phyloP scores from a whole-genome alignment of 2,329 filamentous ascomycete genomes.

The Intubia oerlemansii region DNA sequence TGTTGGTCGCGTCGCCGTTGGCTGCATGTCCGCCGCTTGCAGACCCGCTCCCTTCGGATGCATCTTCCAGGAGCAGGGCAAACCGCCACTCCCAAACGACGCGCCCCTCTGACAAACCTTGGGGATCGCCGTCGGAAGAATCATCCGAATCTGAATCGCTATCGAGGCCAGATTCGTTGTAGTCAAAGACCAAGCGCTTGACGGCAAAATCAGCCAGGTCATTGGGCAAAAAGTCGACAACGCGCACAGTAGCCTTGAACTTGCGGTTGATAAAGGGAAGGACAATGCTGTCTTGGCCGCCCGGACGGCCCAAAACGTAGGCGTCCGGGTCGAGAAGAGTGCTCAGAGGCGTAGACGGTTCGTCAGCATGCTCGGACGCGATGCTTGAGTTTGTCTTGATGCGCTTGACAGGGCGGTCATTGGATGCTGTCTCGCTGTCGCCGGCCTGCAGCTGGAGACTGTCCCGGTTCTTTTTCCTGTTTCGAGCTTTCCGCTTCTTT shows the following conservation, averaged over 20 bases:
- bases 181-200: constrained; percentile 22
- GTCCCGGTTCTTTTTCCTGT: too few species aligned
- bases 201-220: constrained; percentile 49
- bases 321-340: constrained; percentile 18
- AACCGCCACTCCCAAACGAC: constrained; percentile 94
- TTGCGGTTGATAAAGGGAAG: constrained; percentile 57
- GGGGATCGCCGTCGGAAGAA: constrained; percentile 1
- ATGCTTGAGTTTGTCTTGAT: constrained; percentile 10
- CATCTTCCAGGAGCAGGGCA: constrained; percentile 56
- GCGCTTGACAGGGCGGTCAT: too few species aligned
- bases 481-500: constrained; percentile 18
- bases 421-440: constrained; percentile 3
- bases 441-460: too few species aligned
- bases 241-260: constrained; percentile 49
- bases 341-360: constrained; percentile 15
- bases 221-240: constrained; percentile 60
- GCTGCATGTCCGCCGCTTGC: too few species aligned
- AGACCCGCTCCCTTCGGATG: too few species aligned
- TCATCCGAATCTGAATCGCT: constrained; percentile 4
- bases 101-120: too few species aligned
- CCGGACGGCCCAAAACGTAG: constrained; percentile 20
- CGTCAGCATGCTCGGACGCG: constrained; percentile 22
- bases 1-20: constrained; percentile 7
- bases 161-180: too few species aligned
- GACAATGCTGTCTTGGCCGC: too few species aligned